These are phyloP conservation scores for Trichosanthes truncata DNA, from an alignment of 306 rosid genomes.

Conservation along the genomic window DNA sequence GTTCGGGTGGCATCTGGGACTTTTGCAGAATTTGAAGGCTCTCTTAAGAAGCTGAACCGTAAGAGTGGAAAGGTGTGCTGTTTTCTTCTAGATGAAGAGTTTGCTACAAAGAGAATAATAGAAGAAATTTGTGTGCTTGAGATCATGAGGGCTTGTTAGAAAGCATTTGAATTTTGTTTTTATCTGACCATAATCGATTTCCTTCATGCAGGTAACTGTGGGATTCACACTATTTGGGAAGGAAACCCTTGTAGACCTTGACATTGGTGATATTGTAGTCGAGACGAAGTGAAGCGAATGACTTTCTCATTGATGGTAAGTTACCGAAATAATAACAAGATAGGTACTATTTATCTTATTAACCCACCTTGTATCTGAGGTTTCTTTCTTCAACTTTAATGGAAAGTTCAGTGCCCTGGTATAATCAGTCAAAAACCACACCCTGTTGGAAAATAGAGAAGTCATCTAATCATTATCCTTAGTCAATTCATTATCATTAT, in stretches of 20 bases:
- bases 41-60: slow-evolving; percentile 69
- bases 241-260: slow-evolving; percentile 66
- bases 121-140: background rate
- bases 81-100: slow-evolving; percentile 6
- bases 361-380: background rate
- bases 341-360: background rate
- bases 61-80: slow-evolving; percentile 53
- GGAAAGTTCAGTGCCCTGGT: background rate
- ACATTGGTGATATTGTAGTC: slow-evolving; percentile 44
- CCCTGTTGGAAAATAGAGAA: background rate
- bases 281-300: slow-evolving; percentile 28
- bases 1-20: slow-evolving; percentile 62
- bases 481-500: background rate
- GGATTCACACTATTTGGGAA: slow-evolving; percentile 73
- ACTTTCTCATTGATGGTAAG: slow-evolving; percentile 26
- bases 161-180: background rate
- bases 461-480: background rate
- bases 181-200: background rate
- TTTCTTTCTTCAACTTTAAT: background rate
- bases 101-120: background rate
- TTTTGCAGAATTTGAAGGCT: slow-evolving; percentile 65
- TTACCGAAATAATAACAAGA: background rate
- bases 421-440: background rate
- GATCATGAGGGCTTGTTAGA: background rate
- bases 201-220: slow-evolving; percentile 77